Conservation (phyloP, 2,329 filamentous ascomycete species). For the Diplodia seriata region DNA sequence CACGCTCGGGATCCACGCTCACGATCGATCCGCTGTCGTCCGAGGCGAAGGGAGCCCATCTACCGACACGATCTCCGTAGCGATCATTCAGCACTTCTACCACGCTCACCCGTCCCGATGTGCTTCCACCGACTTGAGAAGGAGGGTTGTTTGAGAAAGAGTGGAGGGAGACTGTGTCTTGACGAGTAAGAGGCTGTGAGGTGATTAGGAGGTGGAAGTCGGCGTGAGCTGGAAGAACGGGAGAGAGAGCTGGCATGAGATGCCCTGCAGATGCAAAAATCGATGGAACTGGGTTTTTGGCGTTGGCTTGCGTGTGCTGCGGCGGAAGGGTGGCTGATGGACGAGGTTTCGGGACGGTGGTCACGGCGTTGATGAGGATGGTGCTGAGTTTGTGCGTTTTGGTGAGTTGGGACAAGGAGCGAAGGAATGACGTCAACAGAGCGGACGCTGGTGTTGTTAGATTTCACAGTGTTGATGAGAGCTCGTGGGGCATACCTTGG, state of each 20-base stretch:
- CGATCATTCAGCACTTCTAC: constrained; percentile 56
- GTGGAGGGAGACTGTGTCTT: constrained; percentile 47
- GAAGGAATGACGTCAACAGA: constrained; percentile 51
- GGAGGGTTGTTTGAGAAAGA: constrained; percentile 10
- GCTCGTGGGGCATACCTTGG: constrained; percentile 39
- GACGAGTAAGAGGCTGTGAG: constrained; percentile 43
- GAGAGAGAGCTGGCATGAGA: constrained; percentile 47
- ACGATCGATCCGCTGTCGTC: constrained; percentile 3
- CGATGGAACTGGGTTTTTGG: constrained; percentile 40
- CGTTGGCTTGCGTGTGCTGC: constrained; percentile 14
- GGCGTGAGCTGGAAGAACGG: constrained; percentile 45
- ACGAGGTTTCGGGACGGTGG: constrained; percentile 30
- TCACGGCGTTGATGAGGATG: constrained; percentile 48
- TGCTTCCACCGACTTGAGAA: not conserved
- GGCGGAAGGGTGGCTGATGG: constrained; percentile 15
- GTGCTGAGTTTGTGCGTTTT: constrained; percentile 48
- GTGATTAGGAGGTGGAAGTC: constrained; percentile 54
- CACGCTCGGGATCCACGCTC: constrained; percentile 1
- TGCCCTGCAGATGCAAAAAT: constrained; percentile 49
- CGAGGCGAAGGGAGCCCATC: constrained; percentile 42
- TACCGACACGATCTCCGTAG: constrained; percentile 46
- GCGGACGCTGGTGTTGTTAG: constrained; percentile 46
- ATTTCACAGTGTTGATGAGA: not conserved
- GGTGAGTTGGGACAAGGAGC: constrained; percentile 50
- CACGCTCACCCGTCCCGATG: constrained; percentile 44